Evolutionary conservation across 495 filamentous ascomycete species (phyloP).

Genomic region (Xylaria longipes): DNA sequence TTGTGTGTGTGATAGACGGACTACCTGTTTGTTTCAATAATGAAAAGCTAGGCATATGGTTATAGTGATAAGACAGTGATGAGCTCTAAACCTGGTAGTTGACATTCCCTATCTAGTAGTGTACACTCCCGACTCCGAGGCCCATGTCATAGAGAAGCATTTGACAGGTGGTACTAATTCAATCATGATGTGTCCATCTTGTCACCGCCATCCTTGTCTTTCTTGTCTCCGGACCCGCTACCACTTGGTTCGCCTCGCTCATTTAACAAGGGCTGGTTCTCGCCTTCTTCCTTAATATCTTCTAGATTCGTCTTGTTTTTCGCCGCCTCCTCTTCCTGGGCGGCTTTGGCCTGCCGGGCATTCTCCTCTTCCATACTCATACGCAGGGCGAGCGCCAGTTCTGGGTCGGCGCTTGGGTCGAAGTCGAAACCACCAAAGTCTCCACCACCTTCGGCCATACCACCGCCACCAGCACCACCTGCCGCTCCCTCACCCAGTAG

Average conservation of each 20-base stretch:
- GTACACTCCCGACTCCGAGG: constrained; percentile 38
- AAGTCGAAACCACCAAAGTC: constrained; percentile 73
- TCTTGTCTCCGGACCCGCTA: constrained; percentile 56
- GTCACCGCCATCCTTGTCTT: constrained; percentile 72
- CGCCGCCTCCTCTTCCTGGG: constrained; percentile 72
- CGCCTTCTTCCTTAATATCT: constrained; percentile 82
- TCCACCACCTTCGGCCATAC: constrained; percentile 57
- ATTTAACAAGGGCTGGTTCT: constrained; percentile 67
- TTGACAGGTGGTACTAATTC: constrained; percentile 8
- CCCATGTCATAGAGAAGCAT: constrained; percentile 26
- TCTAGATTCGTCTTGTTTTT: constrained; percentile 76
- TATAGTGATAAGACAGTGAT: not conserved
- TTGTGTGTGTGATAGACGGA: constrained; percentile 6
- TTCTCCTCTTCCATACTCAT: constrained; percentile 99
- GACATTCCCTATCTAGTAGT: constrained; percentile 33
- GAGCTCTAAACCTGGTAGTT: constrained; percentile 1
- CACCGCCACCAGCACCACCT: constrained; percentile 47
- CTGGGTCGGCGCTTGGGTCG: constrained; percentile 84
- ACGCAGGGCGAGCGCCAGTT: constrained; percentile 90
- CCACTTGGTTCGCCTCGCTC: constrained; percentile 73
- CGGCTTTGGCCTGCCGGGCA: constrained; percentile 84
- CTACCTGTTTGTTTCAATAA: not conserved
- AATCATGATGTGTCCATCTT: constrained; percentile 86
- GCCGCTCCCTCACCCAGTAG: constrained; percentile 74
- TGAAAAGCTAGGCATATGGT: not conserved